Conservation (phyloP, 108 stramenopile genomes). For the Aureococcus anophagefferens region DNA sequence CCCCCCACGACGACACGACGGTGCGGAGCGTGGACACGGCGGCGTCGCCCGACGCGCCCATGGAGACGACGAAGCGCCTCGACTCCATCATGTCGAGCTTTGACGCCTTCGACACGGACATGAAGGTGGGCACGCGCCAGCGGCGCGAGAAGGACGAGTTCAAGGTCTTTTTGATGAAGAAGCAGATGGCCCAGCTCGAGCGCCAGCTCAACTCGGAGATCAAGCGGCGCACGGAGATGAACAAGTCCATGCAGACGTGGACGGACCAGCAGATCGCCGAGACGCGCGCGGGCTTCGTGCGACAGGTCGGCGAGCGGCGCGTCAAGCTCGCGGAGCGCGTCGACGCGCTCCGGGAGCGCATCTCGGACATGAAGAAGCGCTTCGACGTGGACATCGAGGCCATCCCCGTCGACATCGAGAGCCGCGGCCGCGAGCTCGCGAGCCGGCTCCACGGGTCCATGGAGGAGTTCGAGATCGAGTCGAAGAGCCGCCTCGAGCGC, state of each 20-base stretch:
- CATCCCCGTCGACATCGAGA: slow-evolving; percentile 1
- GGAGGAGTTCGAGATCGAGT: slow-evolving; percentile 33
- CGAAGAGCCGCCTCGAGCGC: slow-evolving; percentile 25
- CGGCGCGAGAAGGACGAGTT: slow-evolving; percentile 35
- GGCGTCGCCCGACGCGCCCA: too few species aligned
- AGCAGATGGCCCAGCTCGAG: slow-evolving; percentile 8
- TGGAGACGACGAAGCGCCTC: slow-evolving; percentile 34
- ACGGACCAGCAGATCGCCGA: slow-evolving; percentile 26
- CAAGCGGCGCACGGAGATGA: slow-evolving; percentile 30
- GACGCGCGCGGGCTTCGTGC: slow-evolving; percentile 19
- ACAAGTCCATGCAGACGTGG: slow-evolving; percentile 18
- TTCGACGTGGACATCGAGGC: slow-evolving; percentile 2
- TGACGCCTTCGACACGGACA: slow-evolving; percentile 35
- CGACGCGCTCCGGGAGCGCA: slow-evolving; percentile 2
- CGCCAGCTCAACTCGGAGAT: slow-evolving; percentile 33
- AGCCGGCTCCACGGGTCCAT: not conserved
- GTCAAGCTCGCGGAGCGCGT: slow-evolving; percentile 16
- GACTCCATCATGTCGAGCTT: slow-evolving; percentile 30
- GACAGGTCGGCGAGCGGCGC: slow-evolving; percentile 12
- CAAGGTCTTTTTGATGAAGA: not conserved
- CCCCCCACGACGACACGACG: too few species aligned
- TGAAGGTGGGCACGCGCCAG: slow-evolving; percentile 36
- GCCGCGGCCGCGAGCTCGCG: not conserved
- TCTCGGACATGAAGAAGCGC: not conserved
- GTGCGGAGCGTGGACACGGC: too few species aligned